Percentiles rank a stretch among this genome's conserved stretches.
Conservation (phyloP, 2,329 filamentous ascomycete genomes). For the Colletotrichum orchidophilum region DNA sequence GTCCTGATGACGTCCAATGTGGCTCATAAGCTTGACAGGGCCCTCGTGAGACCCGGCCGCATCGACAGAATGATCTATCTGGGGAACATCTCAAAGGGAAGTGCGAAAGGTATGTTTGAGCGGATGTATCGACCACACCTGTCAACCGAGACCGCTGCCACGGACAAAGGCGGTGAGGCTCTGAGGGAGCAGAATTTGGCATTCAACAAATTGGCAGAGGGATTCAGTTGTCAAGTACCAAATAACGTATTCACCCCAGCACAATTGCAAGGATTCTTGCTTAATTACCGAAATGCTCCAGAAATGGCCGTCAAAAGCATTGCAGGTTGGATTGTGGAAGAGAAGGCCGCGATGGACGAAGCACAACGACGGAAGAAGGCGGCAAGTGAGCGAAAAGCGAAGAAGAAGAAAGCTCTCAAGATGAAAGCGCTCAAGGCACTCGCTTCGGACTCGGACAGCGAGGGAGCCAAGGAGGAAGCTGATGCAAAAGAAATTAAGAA, state of each 20-base stretch:
- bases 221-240: slow-evolving; percentile 11
- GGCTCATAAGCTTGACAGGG: slow-evolving; percentile 67
- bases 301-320: neutral
- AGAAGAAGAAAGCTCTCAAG: slow-evolving; percentile 17
- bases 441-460: neutral
- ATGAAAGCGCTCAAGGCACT: slow-evolving; percentile 12
- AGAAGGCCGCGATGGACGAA: slow-evolving; percentile 23
- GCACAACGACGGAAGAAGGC: slow-evolving; percentile 6
- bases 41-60: slow-evolving; percentile 71
- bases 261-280: slow-evolving; percentile 25
- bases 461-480: neutral
- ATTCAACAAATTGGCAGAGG: neutral
- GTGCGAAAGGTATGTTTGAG: slow-evolving; percentile 29
- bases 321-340: slow-evolving; percentile 7
- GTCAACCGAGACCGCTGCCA: neutral
- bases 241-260: slow-evolving; percentile 25
- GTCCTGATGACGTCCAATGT: slow-evolving; percentile 79
- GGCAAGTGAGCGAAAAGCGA: slow-evolving; percentile 8
- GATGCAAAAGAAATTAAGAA: neutral
- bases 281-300: slow-evolving; percentile 12
- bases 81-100: slow-evolving; percentile 57
- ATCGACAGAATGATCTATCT: slow-evolving; percentile 77
- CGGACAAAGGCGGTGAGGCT: neutral
- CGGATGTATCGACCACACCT: slow-evolving; percentile 21
- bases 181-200: too few species aligned